Evolutionary conservation across 805 yeast species (phyloP).

Genomic region (Zygotorulaspora sp.): DNA sequence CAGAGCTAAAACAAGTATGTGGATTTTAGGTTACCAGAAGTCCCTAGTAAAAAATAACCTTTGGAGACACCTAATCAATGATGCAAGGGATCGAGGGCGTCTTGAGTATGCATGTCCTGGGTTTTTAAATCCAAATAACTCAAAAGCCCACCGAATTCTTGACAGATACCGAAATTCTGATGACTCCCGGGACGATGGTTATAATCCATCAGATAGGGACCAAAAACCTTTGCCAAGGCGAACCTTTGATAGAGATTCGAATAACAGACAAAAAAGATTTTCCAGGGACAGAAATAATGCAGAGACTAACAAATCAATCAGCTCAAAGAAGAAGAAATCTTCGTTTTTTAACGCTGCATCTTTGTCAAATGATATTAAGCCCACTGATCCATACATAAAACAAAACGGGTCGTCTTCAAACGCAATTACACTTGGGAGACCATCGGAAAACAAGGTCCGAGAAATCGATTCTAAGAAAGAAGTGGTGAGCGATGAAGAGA

Average conservation of each 20-base stretch:
- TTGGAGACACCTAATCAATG: slow-evolving; percentile 65
- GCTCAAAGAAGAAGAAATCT: slow-evolving; percentile 30
- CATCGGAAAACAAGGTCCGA: slow-evolving; percentile 6
- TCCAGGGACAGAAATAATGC: slow-evolving; percentile 4
- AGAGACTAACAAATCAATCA: slow-evolving; percentile 8
- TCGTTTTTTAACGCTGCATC: slow-evolving; percentile 31
- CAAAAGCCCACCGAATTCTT: slow-evolving; percentile 15
- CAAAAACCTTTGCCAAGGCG: slow-evolving; percentile 7
- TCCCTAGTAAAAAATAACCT: slow-evolving; percentile 61
- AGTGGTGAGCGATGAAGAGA: slow-evolving; percentile 3
- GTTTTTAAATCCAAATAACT: slow-evolving; percentile 22
- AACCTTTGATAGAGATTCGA: slow-evolving; percentile 4
- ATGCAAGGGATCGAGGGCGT: slow-evolving; percentile 52
- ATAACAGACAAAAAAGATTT: slow-evolving; percentile 3
- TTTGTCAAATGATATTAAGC: slow-evolving; percentile 9
- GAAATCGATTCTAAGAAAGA: slow-evolving; percentile 11
- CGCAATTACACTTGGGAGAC: background rate
- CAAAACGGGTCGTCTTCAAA: slow-evolving; percentile 9
- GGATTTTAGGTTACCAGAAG: slow-evolving; percentile 82
- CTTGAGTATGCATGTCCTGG: slow-evolving; percentile 30
- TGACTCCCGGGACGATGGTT: slow-evolving; percentile 8
- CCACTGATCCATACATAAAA: slow-evolving; percentile 15
- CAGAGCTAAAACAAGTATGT: slow-evolving; percentile 84
- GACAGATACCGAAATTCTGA: slow-evolving; percentile 12
- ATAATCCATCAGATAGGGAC: slow-evolving; percentile 11